Percentiles rank a stretch among this genome's conserved stretches.
Evolutionary conservation across 1,284 basidiomycete genomes (phyloP).

Genomic region (Ganoderma meredithae): DNA sequence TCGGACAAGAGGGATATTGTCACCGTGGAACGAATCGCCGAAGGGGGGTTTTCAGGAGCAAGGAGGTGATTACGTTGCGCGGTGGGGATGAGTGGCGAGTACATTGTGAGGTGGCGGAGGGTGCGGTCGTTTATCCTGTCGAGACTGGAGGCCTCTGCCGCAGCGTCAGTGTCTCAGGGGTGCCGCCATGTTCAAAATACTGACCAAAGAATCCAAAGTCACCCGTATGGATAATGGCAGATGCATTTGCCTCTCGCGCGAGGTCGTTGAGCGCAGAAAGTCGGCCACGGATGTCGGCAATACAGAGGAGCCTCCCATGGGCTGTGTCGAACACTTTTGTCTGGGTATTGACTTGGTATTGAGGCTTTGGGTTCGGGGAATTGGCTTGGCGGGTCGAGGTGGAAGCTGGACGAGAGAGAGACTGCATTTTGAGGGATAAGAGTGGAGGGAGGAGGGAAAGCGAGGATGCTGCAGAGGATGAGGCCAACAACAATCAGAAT

Average conservation of each 20-base stretch:
- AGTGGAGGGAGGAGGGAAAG: constrained; percentile 10
- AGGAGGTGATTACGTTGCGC: constrained; percentile 86
- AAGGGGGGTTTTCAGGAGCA: constrained; percentile 65
- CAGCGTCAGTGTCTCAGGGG: constrained; percentile 20
- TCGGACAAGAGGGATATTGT: constrained; percentile 86
- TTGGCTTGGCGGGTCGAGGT: constrained; percentile 62
- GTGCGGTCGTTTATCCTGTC: constrained; percentile 94
- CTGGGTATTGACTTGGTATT: constrained; percentile 72
- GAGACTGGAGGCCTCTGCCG: constrained; percentile 77
- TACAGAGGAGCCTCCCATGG: constrained; percentile 92
- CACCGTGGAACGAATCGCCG: constrained; percentile 69
- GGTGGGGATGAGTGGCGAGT: constrained; percentile 93
- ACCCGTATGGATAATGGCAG: constrained; percentile 96
- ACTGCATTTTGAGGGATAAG: constrained; percentile 43
- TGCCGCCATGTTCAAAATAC: constrained; percentile 34
- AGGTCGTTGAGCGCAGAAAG: constrained; percentile 91
- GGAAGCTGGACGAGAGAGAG: constrained; percentile 61
- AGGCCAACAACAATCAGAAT: constrained; percentile 14
- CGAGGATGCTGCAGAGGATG: background rate
- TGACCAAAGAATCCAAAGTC: constrained; percentile 98
- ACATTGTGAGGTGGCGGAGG: constrained; percentile 95
- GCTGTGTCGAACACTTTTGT: constrained; percentile 76
- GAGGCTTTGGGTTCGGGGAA: constrained; percentile 62
- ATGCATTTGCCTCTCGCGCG: constrained; percentile 88
- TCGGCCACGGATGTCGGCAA: constrained; percentile 94